These are phyloP conservation scores for Austroboletus eburneus DNA, from an alignment of 768 basidiomycete genomes.

Conservation along the genomic window DNA sequence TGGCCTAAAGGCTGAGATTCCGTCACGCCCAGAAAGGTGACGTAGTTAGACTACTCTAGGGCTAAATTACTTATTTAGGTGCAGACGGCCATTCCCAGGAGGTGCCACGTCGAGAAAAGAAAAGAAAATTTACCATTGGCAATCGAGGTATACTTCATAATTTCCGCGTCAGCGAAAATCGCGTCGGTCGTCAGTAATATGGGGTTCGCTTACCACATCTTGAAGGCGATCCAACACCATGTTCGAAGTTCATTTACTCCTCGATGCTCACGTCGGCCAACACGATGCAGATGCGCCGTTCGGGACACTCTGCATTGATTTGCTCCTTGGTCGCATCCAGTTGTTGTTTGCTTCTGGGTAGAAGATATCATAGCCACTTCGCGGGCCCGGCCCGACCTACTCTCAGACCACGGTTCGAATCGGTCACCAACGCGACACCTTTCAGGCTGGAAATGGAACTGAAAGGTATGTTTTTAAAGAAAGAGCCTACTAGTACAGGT, in stretches of 20 bases:
- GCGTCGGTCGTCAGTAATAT: no score
- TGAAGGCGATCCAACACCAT: constrained; percentile 32
- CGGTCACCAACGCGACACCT: constrained; percentile 31
- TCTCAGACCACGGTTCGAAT: constrained; percentile 29
- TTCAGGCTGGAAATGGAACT: constrained; percentile 9
- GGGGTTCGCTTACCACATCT: constrained; percentile 38
- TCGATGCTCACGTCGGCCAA: constrained; percentile 28
- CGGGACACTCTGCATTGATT: constrained; percentile 10
- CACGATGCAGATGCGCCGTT: constrained; percentile 6
- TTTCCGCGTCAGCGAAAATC: constrained; percentile 21
- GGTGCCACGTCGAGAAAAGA: no score
- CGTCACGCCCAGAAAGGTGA: no score
- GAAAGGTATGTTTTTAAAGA: no score
- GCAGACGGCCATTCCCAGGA: no score
- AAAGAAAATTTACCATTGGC: no score
- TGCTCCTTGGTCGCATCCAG: constrained; percentile 16
- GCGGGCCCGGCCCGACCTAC: constrained; percentile 36
- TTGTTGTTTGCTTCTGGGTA: constrained; percentile 15
- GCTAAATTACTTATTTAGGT: no score
- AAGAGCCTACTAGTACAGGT: no score
- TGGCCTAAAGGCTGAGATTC: no score
- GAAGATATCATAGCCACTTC: constrained; percentile 33
- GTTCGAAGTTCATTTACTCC: constrained; percentile 27
- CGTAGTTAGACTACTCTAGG: no score
- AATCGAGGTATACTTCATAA: constrained; percentile 10